Evolutionary conservation across 2,329 filamentous ascomycete species (phyloP).

Genomic region (Penicillium sp.): DNA sequence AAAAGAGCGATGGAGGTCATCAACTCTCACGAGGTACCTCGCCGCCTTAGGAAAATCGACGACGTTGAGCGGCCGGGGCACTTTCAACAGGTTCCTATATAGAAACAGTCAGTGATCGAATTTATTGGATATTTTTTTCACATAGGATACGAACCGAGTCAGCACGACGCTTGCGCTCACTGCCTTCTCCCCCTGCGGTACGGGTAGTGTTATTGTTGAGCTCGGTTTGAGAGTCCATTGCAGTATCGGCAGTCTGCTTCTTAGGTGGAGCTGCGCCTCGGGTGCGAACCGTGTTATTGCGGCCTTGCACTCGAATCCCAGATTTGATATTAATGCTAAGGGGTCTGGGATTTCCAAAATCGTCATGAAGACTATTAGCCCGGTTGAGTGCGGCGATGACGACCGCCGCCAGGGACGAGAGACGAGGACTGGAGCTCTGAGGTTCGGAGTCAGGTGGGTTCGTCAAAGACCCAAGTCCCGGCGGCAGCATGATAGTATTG

Average conservation of each 20-base stretch:
- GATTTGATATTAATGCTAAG: slow-evolving; percentile 22
- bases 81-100: background rate
- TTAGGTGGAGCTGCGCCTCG: no score
- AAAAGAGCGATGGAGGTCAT: background rate
- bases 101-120: background rate
- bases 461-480: background rate
- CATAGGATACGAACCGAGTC: slow-evolving; percentile 1
- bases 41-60: background rate
- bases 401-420: background rate
- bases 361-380: slow-evolving; percentile 1
- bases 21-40: background rate
- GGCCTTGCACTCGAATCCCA: slow-evolving; percentile 26
- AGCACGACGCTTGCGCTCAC: slow-evolving; percentile 2
- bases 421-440: background rate
- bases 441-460: background rate
- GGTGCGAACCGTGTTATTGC: background rate
- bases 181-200: background rate
- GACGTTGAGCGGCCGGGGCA: background rate
- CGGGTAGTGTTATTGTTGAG: background rate
- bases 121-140: background rate
- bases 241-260: background rate
- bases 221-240: background rate
- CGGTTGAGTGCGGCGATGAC: slow-evolving; percentile 3
- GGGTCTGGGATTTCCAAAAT: background rate
- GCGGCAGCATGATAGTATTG: slow-evolving; percentile 33